Conservation (phyloP, 1,284 basidiomycete genomes). For the Somion occarium region DNA sequence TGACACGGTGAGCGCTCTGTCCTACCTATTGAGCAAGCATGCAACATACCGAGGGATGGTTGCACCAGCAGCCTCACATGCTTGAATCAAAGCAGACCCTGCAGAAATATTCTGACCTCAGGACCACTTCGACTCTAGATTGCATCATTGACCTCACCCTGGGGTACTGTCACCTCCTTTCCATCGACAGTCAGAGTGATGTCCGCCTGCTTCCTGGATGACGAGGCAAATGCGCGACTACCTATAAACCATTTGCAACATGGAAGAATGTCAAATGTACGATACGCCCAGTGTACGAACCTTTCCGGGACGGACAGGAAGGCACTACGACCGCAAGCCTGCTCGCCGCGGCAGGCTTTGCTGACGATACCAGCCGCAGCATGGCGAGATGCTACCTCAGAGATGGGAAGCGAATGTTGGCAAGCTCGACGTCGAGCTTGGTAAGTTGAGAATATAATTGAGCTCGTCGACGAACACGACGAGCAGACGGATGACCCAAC, state of each 20-base stretch:
- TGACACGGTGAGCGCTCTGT: constrained; percentile 6
- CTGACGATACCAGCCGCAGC: constrained; percentile 59
- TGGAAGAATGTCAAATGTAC: background rate
- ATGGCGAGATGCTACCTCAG: constrained; percentile 31
- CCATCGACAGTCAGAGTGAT: constrained; percentile 90
- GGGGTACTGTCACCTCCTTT: constrained; percentile 90
- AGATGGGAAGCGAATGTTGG: constrained; percentile 10
- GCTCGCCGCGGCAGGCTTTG: constrained; percentile 55
- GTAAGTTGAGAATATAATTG: constrained; percentile 14
- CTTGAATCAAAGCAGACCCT: constrained; percentile 95
- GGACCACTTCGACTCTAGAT: constrained; percentile 4
- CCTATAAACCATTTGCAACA: constrained; percentile 28
- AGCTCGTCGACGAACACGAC: constrained; percentile 26
- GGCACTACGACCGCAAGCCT: constrained; percentile 54
- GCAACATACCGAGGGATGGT: constrained; percentile 64
- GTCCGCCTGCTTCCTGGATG: constrained; percentile 65
- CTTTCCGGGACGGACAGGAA: constrained; percentile 36
- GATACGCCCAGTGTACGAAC: constrained; percentile 22
- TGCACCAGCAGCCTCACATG: constrained; percentile 85
- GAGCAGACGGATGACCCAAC: constrained; percentile 13
- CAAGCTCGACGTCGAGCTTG: constrained; percentile 11
- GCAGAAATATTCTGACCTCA: constrained; percentile 8
- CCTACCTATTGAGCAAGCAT: background rate
- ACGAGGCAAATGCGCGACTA: constrained; percentile 59
- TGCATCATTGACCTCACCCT: constrained; percentile 48